phyloP scores from a whole-genome alignment of 805 yeast species.

The Candida verbasci region DNA sequence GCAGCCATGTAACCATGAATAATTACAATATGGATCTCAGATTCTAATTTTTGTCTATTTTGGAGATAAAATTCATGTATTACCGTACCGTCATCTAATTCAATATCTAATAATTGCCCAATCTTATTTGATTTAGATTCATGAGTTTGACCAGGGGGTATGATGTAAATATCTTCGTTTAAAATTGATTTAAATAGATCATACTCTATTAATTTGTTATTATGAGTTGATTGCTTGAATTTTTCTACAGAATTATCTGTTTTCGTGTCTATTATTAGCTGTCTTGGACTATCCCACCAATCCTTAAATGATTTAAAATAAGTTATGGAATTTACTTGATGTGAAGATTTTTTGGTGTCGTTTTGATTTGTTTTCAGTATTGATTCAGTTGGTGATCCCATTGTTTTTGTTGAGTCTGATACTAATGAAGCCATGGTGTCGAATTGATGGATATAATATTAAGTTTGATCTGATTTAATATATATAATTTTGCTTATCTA shows the following conservation, averaged over 20 bases:
- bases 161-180: slow-evolving; percentile 23
- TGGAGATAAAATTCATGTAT: slow-evolving; percentile 35
- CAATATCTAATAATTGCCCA: slow-evolving; percentile 25
- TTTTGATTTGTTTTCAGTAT: not conserved
- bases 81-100: slow-evolving; percentile 21
- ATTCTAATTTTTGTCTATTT: slow-evolving; percentile 12
- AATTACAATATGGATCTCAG: slow-evolving; percentile 23
- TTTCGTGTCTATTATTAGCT: slow-evolving; percentile 14
- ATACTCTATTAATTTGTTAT: slow-evolving; percentile 28
- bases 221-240: slow-evolving; percentile 16
- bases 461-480: too few relatives aligned
- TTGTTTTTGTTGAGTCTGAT: slow-evolving; percentile 18
- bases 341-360: not conserved
- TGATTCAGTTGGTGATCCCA: slow-evolving; percentile 18
- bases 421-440: slow-evolving; percentile 8
- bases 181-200: slow-evolving; percentile 30
- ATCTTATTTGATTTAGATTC: not conserved
- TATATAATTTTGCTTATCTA: too few relatives aligned
- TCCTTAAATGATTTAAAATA: slow-evolving; percentile 25
- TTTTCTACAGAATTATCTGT: slow-evolving; percentile 6
- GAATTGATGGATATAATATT: too few relatives aligned
- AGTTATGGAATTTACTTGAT: slow-evolving; percentile 15
- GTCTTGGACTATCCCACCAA: slow-evolving; percentile 34
- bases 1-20: slow-evolving; percentile 46
- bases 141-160: slow-evolving; percentile 14